Conservation (phyloP, 257 asterid species). For the Solanum okadae region DNA sequence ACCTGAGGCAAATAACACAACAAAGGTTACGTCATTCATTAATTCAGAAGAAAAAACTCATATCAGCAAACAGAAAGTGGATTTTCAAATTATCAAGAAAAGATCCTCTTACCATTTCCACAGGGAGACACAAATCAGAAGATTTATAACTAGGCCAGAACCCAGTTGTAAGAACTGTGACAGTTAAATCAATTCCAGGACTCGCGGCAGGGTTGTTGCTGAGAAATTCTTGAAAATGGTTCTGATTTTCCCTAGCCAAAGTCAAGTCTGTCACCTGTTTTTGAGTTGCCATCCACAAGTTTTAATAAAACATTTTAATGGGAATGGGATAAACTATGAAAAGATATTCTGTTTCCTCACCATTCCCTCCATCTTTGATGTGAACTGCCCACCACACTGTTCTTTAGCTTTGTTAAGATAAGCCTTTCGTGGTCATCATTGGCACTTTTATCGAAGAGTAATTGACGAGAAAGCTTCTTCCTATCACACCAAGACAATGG, state of each 20-base stretch:
- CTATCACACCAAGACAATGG: conserved; percentile 9
- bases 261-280: conserved; percentile 46
- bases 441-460: conserved; percentile 37
- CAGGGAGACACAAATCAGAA: conserved; percentile 41
- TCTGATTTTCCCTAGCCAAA: conserved; percentile 38
- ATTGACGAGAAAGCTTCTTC: conserved; percentile 51
- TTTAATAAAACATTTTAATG: not conserved
- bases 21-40: not conserved
- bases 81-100: not conserved
- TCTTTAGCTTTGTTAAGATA: conserved; percentile 40
- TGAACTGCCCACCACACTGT: conserved; percentile 44
- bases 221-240: conserved; percentile 29
- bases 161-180: conserved; percentile 44
- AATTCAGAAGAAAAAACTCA: not conserved
- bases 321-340: not conserved
- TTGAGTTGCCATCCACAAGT: not conserved
- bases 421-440: conserved; percentile 44
- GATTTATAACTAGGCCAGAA: conserved; percentile 60
- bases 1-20: conserved; percentile 22
- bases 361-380: conserved; percentile 68
- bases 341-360: conserved; percentile 9
- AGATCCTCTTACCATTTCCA: conserved; percentile 32
- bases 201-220: conserved; percentile 5
- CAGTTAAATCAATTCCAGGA: conserved; percentile 43
- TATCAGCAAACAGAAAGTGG: not conserved